Base-by-base conservation (phyloP, 495 filamentous ascomycete species). In the Usnea hakonensis region DNA sequence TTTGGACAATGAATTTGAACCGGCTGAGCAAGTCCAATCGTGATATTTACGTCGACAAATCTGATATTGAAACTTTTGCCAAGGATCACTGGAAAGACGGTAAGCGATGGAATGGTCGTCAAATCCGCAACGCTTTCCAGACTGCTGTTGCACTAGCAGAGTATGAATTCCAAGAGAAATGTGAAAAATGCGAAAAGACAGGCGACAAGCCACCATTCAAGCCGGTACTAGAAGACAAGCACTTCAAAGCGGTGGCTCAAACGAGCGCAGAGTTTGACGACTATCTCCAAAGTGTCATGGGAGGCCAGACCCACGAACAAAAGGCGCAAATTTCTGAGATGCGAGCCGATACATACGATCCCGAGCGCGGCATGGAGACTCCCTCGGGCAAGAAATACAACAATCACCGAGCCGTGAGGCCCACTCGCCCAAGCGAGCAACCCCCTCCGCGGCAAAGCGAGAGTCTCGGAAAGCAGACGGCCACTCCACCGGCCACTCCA, bases 61-160 rank as follows among this genome's bases (percentile, higher is more conserved):
- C 43, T 46, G 43, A 46, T 6, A 46, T 68, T 35, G 19, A 28
- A 21, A 26, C 26, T 19, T 65, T 65, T 54, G 65, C 58, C 32
- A 35, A 52, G 10, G 40, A 52, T 28, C 46, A 56, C 19, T 61
- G 26, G 41, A 28, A 41, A 50, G 53, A 38, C 1, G 35, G 53
- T 19, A 57, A 44, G 8, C 54, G 57, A 43, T 78, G 75, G 75
- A 79, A 79, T 55, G 76, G 76, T 7, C 66, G 75, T 8, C 73
- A 79, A 63, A 77, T 78, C 44, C 69, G 73, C 30, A 79, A 79
- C 59, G 71, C 74, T 5, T 78, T 73, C 62, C 71, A 77, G 54
- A 77, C 67, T 5, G 76, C 72, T 23, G 19, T 75, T 13, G 72
- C 75, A 2, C 67, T 77, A 10, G 74, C 74, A 7, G 72, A 71